These are phyloP conservation scores for Ophiostoma tasmaniense DNA, from an alignment of 2,329 filamentous ascomycete genomes.

Conservation along the genomic window DNA sequence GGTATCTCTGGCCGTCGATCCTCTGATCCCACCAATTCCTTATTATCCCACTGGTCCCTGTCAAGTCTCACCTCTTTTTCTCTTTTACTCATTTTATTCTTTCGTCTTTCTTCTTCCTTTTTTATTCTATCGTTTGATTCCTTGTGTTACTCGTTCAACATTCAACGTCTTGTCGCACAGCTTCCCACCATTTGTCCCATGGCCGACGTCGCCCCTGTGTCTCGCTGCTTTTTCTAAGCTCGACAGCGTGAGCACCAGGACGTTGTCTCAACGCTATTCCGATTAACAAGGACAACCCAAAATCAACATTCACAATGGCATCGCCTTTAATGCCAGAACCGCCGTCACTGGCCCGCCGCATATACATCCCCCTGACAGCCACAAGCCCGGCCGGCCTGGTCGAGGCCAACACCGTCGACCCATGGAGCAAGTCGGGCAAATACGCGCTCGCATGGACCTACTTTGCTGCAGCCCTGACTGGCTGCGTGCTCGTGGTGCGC, in stretches of 20 bases:
- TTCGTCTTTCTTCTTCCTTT: background rate
- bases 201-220: background rate
- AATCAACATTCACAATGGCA: background rate
- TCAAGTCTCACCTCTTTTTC: background rate
- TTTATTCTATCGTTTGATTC: background rate
- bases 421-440: slow-evolving; percentile 73
- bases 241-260: background rate
- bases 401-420: slow-evolving; percentile 60
- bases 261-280: background rate
- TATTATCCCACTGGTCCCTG: background rate
- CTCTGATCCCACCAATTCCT: background rate
- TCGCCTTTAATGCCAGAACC: slow-evolving; percentile 21
- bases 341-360: slow-evolving; percentile 42
- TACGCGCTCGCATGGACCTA: slow-evolving; percentile 85
- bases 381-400: slow-evolving; percentile 53
- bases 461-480: slow-evolving; percentile 66
- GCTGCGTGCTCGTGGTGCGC: slow-evolving; percentile 58
- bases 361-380: slow-evolving; percentile 51
- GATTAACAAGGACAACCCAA: background rate
- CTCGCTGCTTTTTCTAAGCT: background rate
- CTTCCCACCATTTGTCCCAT: background rate
- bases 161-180: background rate
- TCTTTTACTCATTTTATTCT: background rate
- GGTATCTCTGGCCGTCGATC: background rate
- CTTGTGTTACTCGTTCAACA: background rate